These are phyloP conservation scores for Puccinia coronata DNA, from an alignment of 1,284 basidiomycete species.

Conservation along the genomic window DNA sequence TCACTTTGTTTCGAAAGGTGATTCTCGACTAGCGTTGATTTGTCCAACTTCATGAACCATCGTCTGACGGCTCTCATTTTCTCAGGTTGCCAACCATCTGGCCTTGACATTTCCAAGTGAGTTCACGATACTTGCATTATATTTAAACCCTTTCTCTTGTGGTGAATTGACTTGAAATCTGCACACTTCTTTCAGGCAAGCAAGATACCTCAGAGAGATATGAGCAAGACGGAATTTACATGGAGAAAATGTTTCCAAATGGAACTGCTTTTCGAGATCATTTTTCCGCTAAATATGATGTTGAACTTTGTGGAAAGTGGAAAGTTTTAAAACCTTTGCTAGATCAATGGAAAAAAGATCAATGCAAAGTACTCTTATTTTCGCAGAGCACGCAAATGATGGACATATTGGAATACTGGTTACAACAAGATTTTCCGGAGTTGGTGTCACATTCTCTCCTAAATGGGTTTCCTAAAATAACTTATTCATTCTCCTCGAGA, in stretches of 20 bases:
- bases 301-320: conserved; percentile 48
- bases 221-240: conserved; percentile 33
- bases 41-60: background rate
- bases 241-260: conserved; percentile 46
- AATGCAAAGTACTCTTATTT: conserved; percentile 39
- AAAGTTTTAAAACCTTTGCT: conserved; percentile 44
- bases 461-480: background rate
- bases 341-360: conserved; percentile 38
- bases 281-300: conserved; percentile 30
- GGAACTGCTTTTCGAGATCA: background rate
- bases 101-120: conserved; percentile 41
- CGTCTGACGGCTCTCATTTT: background rate
- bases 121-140: background rate
- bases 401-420: conserved; percentile 45
- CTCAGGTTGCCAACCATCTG: conserved; percentile 41
- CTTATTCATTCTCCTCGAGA: background rate
- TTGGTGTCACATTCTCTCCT: conserved; percentile 2
- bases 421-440: conserved; percentile 47
- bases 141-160: background rate
- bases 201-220: conserved; percentile 38
- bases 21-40: background rate
- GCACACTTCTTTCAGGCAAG: conserved; percentile 32
- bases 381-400: conserved; percentile 47
- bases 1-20: conserved; percentile 37
- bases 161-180: too few relatives aligned